Conservation (phyloP, 176 grass and related monocot genomes). For the Guadua angustifolia region DNA sequence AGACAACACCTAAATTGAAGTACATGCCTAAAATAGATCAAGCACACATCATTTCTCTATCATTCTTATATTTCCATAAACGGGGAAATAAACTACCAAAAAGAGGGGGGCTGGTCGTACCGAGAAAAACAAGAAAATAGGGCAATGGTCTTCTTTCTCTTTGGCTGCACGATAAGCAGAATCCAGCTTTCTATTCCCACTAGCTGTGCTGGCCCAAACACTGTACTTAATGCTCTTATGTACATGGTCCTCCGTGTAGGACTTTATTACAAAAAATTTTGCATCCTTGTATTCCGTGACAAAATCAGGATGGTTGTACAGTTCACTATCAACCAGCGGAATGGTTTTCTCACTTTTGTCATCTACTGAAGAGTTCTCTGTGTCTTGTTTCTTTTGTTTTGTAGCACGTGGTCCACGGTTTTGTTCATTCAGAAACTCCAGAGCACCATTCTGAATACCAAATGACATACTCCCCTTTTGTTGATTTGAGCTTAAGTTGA, state of each 20-base stretch:
- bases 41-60: neutral
- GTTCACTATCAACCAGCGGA: slow-evolving; percentile 36
- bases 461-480: slow-evolving; percentile 56
- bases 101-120: slow-evolving; percentile 40
- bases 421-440: slow-evolving; percentile 72
- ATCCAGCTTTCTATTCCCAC: slow-evolving; percentile 69
- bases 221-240: slow-evolving; percentile 76
- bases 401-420: slow-evolving; percentile 67
- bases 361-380: slow-evolving; percentile 50
- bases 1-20: slow-evolving; percentile 15
- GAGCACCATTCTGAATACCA: slow-evolving; percentile 56
- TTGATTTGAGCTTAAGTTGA: slow-evolving; percentile 47
- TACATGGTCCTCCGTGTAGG: slow-evolving; percentile 77
- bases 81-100: slow-evolving; percentile 18
- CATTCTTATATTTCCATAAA: neutral
- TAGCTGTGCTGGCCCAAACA: slow-evolving; percentile 70
- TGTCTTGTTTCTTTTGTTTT: slow-evolving; percentile 60
- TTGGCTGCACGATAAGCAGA: slow-evolving; percentile 55
- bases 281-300: slow-evolving; percentile 64
- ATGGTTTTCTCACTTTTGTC: slow-evolving; percentile 52
- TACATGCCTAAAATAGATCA: neutral
- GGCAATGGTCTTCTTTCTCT: slow-evolving; percentile 58
- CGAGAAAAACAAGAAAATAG: slow-evolving; percentile 81
- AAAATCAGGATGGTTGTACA: slow-evolving; percentile 64
- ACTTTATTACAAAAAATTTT: slow-evolving; percentile 75